Conservation (phyloP, 768 basidiomycete species). For the Lactarius quietus region DNA sequence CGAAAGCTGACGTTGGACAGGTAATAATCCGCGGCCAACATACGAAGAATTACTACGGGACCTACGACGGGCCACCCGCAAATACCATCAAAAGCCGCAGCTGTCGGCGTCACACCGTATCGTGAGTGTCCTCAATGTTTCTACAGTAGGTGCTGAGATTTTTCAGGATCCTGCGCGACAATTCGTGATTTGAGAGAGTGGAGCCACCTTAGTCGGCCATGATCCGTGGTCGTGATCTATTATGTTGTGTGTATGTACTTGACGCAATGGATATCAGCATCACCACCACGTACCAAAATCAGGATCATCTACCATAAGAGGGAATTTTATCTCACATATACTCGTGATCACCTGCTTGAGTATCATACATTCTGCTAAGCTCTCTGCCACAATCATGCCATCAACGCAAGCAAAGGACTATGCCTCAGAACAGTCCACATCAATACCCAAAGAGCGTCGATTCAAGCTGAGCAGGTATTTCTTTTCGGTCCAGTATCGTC, state of each 20-base stretch:
- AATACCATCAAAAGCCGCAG: conserved; percentile 26
- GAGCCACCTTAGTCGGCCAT: not conserved
- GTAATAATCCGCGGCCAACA: conserved; percentile 17
- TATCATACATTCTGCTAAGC: not conserved
- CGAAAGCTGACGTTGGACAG: conserved; percentile 9
- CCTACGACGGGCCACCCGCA: conserved; percentile 21
- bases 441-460: conserved; percentile 66
- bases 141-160: not conserved
- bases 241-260: conserved; percentile 12
- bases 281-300: not conserved
- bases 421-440: conserved; percentile 19
- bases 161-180: conserved; percentile 13
- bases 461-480: conserved; percentile 84
- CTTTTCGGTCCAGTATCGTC: conserved; percentile 13
- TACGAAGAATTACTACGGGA: conserved; percentile 23
- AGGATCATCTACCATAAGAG: not conserved
- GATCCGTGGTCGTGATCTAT: conserved; percentile 1
- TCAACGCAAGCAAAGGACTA: conserved; percentile 6
- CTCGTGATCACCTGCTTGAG: not conserved
- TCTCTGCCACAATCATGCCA: conserved; percentile 9
- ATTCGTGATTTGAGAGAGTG: conserved; percentile 17
- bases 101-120: conserved; percentile 25
- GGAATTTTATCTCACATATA: not conserved
- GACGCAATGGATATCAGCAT: conserved; percentile 1
- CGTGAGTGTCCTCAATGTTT: conserved; percentile 13